Evolutionary conservation across 1,139 yeast species (phyloP), one percentile per base, ranked within the genome.

Genomic region (Suhomyces maxii): DNA sequence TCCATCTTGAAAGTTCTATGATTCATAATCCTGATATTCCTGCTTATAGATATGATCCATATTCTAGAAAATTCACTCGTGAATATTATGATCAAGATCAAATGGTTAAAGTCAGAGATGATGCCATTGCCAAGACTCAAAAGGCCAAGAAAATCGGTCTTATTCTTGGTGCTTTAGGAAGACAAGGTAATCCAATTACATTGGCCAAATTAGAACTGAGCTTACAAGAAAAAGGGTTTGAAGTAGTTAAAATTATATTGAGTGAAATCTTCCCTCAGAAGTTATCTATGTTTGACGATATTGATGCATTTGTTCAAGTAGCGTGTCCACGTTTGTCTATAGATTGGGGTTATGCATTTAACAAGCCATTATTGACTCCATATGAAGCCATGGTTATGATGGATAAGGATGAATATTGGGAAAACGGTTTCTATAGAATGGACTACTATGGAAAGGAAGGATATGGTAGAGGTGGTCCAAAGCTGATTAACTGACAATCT

Each of bases 281-380:
- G 59, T 71, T 93, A 35, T 86, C 97, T n/a, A 86, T 87, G 84
- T 93, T 93, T 68, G 91, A 89, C 57, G 95, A 89, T 59, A 82
- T 93, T 18, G 99, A 93, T 67, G 96, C 91, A 6, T 93, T 95
- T 76, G 87, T 93, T 14, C 99, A 93, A 65, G 97, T 93, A 4
- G 99, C 99, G 0, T 93, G 99, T 63, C 99, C 99, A 0, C 74
- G 99, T 56, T 72, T 93, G 44, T 89, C 97, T 2, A 93, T 93
- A 38, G 99, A 93, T 64, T 93, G 99, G 99, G 99, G 99, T 1
- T 93, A 95, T 63, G 99, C 99, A 0, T 93, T 93, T 61, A 83
- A 84, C 48, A 88, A 87, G 61, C 99, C 99, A 0, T 71, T 93
- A 39, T 69, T 93, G 47, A 91, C 99, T 0, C 99, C 99, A 0